Conservation (phyloP, 352 stramenopile genomes). For the Pythium grandisporangium region DNA sequence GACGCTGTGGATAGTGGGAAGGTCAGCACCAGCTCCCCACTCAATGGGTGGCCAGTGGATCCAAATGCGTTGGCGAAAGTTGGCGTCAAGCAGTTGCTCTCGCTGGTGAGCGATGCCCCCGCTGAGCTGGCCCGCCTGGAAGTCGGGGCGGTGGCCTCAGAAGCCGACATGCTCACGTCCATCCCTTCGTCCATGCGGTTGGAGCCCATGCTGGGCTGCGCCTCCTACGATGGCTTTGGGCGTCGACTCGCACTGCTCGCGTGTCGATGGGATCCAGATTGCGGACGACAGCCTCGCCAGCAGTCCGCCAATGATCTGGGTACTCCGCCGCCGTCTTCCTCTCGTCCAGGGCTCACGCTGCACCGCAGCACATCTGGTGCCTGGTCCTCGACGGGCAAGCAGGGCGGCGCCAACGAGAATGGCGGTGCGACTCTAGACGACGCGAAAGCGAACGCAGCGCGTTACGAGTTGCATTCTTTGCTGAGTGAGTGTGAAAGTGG, state of each 20-base stretch:
- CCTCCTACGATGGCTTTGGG: constrained; percentile 67
- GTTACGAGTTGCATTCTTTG: constrained; percentile 52
- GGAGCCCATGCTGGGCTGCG: constrained; percentile 56
- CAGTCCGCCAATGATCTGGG: background rate
- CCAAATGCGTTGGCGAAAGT: constrained; percentile 43
- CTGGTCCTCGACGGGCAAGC: constrained; percentile 51
- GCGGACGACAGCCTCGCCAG: constrained; percentile 15
- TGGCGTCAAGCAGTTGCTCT: constrained; percentile 63
- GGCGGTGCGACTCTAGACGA: no score
- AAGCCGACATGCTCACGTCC: background rate
- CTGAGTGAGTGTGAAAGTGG: constrained; percentile 52
- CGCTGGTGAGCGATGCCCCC: constrained; percentile 9
- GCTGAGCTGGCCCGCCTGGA: constrained; percentile 5
- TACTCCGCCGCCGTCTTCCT: constrained; percentile 2
- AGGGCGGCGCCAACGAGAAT: constrained; percentile 27
- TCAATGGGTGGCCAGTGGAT: constrained; percentile 70
- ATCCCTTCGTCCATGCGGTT: constrained; percentile 37
- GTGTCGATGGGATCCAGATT: constrained; percentile 81
- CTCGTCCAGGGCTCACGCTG: constrained; percentile 14
- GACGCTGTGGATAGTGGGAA: no score
- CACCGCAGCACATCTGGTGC: constrained; percentile 58
- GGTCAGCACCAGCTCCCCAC: no score
- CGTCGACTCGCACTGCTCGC: constrained; percentile 56
- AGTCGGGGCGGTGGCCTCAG: background rate
- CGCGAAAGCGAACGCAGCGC: no score